phyloP scores from a whole-genome alignment of 2,329 filamentous ascomycete genomes.

The Phialophora macrospora region DNA sequence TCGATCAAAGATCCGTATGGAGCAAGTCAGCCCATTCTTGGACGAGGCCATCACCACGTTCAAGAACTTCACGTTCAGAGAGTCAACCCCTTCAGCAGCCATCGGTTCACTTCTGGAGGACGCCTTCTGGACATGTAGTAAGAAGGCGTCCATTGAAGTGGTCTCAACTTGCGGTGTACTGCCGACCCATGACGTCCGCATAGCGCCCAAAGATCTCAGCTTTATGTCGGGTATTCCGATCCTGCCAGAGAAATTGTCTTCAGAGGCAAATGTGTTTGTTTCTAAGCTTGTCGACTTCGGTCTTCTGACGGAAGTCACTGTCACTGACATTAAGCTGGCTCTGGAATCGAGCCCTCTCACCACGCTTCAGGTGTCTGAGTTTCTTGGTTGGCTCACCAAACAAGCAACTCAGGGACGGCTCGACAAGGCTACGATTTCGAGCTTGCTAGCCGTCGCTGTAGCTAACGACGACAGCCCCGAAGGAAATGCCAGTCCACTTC shows the following conservation, averaged over 20 bases:
- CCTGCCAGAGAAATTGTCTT: conserved; percentile 75
- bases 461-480: conserved; percentile 62
- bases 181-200: conserved; percentile 79
- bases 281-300: conserved; percentile 81
- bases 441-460: conserved; percentile 73
- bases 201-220: conserved; percentile 70
- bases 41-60: conserved; percentile 81
- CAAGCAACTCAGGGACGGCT: conserved; percentile 75
- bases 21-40: conserved; percentile 69
- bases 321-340: conserved; percentile 82
- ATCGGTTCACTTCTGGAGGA: conserved; percentile 90
- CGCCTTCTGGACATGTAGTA: conserved; percentile 92
- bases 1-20: conserved; percentile 62
- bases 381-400: conserved; percentile 80
- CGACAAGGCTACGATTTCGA: conserved; percentile 68
- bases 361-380: conserved; percentile 76
- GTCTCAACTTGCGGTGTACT: conserved; percentile 87
- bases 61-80: conserved; percentile 83
- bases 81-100: conserved; percentile 84
- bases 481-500: conserved; percentile 68
- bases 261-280: conserved; percentile 72
- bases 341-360: conserved; percentile 80
- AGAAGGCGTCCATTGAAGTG: conserved; percentile 80
- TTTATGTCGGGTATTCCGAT: conserved; percentile 91
- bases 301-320: conserved; percentile 83